Evolutionary conservation across 2,329 filamentous ascomycete species (phyloP).

Genomic region (Alternaria panax): DNA sequence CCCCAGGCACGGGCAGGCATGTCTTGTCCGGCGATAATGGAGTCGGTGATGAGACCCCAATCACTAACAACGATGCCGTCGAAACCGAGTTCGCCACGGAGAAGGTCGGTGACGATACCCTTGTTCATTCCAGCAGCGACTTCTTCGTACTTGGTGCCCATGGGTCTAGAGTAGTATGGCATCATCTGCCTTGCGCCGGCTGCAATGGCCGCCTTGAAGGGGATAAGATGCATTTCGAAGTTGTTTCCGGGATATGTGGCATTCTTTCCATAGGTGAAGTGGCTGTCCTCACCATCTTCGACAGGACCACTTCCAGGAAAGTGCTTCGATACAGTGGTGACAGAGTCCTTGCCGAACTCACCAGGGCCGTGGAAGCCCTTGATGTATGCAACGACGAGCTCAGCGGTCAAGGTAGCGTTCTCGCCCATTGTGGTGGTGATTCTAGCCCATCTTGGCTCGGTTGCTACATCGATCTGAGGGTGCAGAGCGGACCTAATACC

Average conservation of each 20-base stretch:
- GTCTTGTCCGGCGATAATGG: constrained; percentile 52
- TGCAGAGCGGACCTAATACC: constrained; percentile 58
- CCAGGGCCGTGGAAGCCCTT: constrained; percentile 57
- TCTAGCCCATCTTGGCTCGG: constrained; percentile 61
- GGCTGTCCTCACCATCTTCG: constrained; percentile 60
- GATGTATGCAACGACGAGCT: constrained; percentile 55
- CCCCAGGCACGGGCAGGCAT: constrained; percentile 62
- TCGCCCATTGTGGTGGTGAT: constrained; percentile 59
- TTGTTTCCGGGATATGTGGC: constrained; percentile 60
- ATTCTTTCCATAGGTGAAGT: constrained; percentile 62
- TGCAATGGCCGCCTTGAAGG: constrained; percentile 60
- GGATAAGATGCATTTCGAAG: constrained; percentile 59
- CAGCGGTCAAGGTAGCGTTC: constrained; percentile 53
- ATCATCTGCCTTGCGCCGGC: constrained; percentile 61
- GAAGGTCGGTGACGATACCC: constrained; percentile 58
- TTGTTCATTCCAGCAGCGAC: constrained; percentile 63
- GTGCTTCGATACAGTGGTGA: constrained; percentile 62
- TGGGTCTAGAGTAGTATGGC: constrained; percentile 60
- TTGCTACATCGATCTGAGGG: constrained; percentile 61
- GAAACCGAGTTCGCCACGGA: constrained; percentile 59
- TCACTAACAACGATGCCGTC: constrained; percentile 62
- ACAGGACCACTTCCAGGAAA: constrained; percentile 62
- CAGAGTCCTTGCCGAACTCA: constrained; percentile 53
- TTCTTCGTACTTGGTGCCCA: constrained; percentile 56
- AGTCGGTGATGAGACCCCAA: constrained; percentile 62